Evolutionary conservation across 2,329 filamentous ascomycete genomes (phyloP).

Genomic region (Neurospora crassa): DNA sequence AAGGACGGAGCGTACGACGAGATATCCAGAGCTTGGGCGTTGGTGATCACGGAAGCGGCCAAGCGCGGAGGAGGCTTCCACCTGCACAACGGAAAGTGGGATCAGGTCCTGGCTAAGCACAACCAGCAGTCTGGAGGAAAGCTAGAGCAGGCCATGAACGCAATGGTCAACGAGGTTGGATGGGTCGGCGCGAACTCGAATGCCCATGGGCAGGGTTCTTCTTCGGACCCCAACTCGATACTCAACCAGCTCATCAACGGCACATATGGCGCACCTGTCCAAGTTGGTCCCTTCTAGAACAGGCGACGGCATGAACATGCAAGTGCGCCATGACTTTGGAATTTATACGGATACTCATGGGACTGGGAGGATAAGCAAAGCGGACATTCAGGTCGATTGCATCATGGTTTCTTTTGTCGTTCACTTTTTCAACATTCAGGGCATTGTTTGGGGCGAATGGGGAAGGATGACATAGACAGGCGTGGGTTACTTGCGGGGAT

Average conservation of each 20-base stretch:
- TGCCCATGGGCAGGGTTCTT: constrained; percentile 15
- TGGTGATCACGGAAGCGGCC: constrained; percentile 82
- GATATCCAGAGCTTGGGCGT: constrained; percentile 83
- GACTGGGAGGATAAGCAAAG: background rate
- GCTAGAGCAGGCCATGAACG: constrained; percentile 68
- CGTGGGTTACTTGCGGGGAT: constrained; percentile 4
- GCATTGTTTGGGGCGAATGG: constrained; percentile 6
- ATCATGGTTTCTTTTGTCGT: constrained; percentile 9
- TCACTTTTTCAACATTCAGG: constrained; percentile 5
- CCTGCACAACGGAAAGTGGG: constrained; percentile 85
- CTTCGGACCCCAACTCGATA: constrained; percentile 44
- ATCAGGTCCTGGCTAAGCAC: constrained; percentile 77
- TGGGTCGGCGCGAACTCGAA: constrained; percentile 55
- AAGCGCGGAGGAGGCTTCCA: constrained; percentile 88
- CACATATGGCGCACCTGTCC: constrained; percentile 48
- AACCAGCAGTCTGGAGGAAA: constrained; percentile 79
- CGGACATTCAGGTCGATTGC: constrained; percentile 4
- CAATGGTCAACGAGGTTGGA: constrained; percentile 63
- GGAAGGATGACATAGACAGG: constrained; percentile 14
- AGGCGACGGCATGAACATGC: background rate
- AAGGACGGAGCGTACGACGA: constrained; percentile 96
- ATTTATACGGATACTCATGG: constrained; percentile 2
- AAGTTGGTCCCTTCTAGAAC: constrained; percentile 51
- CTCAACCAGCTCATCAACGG: constrained; percentile 53
- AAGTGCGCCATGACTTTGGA: constrained; percentile 1